Evolutionary conservation across 2,329 filamentous ascomycete species (phyloP).

Genomic region (Metarhizium album): DNA sequence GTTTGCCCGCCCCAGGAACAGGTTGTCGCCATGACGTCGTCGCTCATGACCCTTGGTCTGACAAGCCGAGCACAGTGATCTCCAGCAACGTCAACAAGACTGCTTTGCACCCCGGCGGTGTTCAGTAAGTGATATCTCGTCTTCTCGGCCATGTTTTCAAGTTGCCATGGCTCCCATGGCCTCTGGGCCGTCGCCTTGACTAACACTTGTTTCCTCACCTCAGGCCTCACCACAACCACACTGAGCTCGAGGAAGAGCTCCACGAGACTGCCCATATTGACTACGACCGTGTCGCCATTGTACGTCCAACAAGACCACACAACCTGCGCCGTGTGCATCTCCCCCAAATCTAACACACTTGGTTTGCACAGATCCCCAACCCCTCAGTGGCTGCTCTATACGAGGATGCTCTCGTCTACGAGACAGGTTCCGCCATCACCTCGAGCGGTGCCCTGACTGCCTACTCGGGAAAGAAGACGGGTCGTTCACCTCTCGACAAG

Average conservation of each 20-base stretch:
- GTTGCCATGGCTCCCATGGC: too few relatives aligned
- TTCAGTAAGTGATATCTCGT: slow-evolving; percentile 56
- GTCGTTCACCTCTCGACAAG: slow-evolving; percentile 94
- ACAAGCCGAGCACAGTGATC: slow-evolving; percentile 35
- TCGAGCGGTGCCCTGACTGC: slow-evolving; percentile 90
- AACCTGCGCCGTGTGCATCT: not conserved
- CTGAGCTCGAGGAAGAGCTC: slow-evolving; percentile 91
- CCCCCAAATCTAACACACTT: not conserved
- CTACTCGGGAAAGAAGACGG: slow-evolving; percentile 97
- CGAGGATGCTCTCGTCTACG: slow-evolving; percentile 94
- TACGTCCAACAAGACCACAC: slow-evolving; percentile 38
- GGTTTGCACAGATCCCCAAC: slow-evolving; percentile 56
- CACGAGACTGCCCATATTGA: slow-evolving; percentile 98
- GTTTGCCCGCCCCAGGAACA: not conserved
- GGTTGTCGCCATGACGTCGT: not conserved
- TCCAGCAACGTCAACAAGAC: slow-evolving; percentile 74
- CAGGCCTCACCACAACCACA: slow-evolving; percentile 79
- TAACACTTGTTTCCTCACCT: slow-evolving; percentile 11
- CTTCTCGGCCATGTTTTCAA: too few relatives aligned
- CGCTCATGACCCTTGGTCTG: not conserved
- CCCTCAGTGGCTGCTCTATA: slow-evolving; percentile 92
- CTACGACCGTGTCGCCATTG: slow-evolving; percentile 96
- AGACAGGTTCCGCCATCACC: slow-evolving; percentile 94
- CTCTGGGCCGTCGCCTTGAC: not conserved
- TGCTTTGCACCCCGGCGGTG: slow-evolving; percentile 78